A percentile compares a stretch with the other conserved stretches of the same genome.
Conservation (phyloP, 805 yeast genomes). For the Monosporozyma siamensis region DNA sequence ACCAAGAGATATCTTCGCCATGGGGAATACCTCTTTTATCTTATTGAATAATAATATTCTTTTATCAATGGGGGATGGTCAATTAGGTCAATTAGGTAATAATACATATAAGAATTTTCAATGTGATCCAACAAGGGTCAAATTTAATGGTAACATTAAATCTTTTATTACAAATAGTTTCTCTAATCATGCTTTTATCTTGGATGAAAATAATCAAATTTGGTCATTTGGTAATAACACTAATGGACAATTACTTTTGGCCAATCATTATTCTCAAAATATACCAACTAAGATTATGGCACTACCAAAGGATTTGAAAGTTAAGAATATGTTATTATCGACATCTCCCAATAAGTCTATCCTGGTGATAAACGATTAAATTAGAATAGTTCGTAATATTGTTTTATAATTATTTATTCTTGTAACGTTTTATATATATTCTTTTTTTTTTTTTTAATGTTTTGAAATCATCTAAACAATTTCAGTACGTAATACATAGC, state of each 20-base stretch:
- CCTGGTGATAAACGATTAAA: background rate
- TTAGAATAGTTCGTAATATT: background rate
- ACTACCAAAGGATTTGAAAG: background rate
- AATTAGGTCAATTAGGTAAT: constrained; percentile 78
- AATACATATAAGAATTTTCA: constrained; percentile 70
- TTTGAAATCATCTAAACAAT: constrained; percentile 41
- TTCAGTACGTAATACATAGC: constrained; percentile 57
- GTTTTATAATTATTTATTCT: background rate
- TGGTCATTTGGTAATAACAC: constrained; percentile 80
- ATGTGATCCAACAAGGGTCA: constrained; percentile 51
- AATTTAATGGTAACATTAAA: constrained; percentile 40
- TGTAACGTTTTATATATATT: no score
- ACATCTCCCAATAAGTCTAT: background rate
- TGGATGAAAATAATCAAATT: constrained; percentile 54
- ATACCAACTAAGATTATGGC: background rate
- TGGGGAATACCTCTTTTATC: constrained; percentile 2
- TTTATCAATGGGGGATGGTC: constrained; percentile 74
- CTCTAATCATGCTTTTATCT: constrained; percentile 47
- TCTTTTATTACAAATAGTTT: constrained; percentile 46
- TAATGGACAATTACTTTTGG: constrained; percentile 76
- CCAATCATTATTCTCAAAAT: constrained; percentile 23
- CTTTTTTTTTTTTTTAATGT: background rate
- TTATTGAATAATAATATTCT: constrained; percentile 29
- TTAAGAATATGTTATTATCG: background rate
- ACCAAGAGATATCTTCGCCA: background rate